phyloP scores from a whole-genome alignment of 2,329 filamentous ascomycete species.

The Pseudodiploospora longispora region DNA sequence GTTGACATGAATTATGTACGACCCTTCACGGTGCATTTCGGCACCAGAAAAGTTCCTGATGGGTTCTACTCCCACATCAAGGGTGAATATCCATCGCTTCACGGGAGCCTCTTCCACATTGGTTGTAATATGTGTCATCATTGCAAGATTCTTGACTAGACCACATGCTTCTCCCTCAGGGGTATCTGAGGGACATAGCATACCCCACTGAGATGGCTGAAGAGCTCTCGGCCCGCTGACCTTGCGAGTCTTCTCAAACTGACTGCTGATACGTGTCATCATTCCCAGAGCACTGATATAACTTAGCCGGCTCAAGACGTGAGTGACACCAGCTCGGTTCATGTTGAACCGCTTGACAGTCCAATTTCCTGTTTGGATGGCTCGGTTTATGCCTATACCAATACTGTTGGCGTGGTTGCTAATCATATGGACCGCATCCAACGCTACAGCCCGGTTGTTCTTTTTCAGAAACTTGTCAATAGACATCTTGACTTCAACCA shows the following conservation, averaged over 20 bases:
- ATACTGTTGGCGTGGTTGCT: conserved; percentile 80
- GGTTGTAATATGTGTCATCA: conserved; percentile 99
- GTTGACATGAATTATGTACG: conserved; percentile 90
- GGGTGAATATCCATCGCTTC: conserved; percentile 72
- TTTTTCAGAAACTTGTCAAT: conserved; percentile 96
- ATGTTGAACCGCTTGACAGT: conserved; percentile 97
- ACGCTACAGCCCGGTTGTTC: conserved; percentile 77
- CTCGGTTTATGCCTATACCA: conserved; percentile 86
- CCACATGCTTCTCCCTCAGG: conserved; percentile 98
- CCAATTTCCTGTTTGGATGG: conserved; percentile 97
- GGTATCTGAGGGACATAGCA: conserved; percentile 95
- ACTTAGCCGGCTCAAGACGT: conserved; percentile 88
- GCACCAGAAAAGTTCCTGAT: conserved; percentile 64
- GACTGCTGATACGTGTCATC: conserved; percentile 98
- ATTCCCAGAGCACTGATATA: conserved; percentile 96
- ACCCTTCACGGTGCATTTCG: conserved; percentile 76
- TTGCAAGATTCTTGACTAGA: conserved; percentile 91
- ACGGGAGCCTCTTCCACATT: conserved; percentile 91
- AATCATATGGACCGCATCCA: conserved; percentile 81
- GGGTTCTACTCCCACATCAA: conserved; percentile 76
- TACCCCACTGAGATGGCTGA: conserved; percentile 95
- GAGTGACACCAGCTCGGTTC: conserved; percentile 94
- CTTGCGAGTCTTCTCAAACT: conserved; percentile 98
- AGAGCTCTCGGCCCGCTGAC: conserved; percentile 91
- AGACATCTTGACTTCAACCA: conserved; percentile 77